Base-by-base conservation (phyloP, 768 basidiomycete species). In the Naematelia encephala region DNA sequence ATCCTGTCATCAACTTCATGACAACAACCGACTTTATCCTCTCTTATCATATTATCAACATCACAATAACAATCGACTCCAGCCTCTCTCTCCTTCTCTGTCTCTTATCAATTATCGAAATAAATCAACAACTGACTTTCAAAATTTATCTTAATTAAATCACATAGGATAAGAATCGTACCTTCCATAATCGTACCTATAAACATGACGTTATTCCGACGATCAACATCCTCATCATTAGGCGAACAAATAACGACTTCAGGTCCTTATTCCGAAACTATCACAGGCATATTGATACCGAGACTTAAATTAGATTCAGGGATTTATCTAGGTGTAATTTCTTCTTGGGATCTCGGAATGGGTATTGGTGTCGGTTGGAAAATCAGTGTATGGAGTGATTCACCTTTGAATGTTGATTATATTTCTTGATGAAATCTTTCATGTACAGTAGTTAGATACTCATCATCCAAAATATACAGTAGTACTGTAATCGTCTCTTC, bases 231-330 rank as follows among this genome's bases (percentile, higher is more conserved):
- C 1, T 70, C 70, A 8, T 69, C 76, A 0, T 54, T 75, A 8
- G 64, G 73, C n/a, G 71, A 72, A 14, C 68, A 68, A 30, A 68
- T 89, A 3, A 75, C 81, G 0, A 89, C 90, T 0, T 90, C 91
- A 0, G 91, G 90, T 1, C 83, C 87, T 0, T 94, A 92, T 69
- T 82, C 85, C 23, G 89, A 92, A 61, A 80, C 82, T 0, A 76
- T 86, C 26, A 84, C 86, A 0, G 91, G 92, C 0, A 90, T 87
- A 0, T 81, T 80, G 30, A 87, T 66, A 0, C 22, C 83, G 0
- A 48, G 59, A 14, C 77, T 82, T 4, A 78, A 80, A 14, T 57
- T 90, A 44, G 79, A 80, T 2, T 70, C 81, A 0, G 90, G 89
- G 19, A 83, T 81, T 60, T 93, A 92, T 75, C n/a, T 52, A n/a